Conservation (phyloP, 495 filamentous ascomycete genomes). For the Clohesyomyces aquaticus region DNA sequence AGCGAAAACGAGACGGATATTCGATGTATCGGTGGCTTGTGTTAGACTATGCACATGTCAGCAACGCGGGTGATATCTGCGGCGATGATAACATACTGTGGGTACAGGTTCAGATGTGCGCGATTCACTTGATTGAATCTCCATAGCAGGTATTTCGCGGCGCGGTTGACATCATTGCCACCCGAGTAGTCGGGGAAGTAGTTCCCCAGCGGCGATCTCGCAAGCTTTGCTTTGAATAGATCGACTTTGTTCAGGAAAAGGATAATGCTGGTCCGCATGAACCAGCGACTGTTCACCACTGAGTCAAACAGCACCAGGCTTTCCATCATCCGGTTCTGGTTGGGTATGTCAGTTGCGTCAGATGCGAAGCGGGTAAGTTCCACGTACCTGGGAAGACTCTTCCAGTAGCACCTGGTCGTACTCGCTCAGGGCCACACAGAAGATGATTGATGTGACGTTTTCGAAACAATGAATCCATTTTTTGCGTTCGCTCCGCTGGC, state of each 20-base stretch:
- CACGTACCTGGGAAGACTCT: slow-evolving; percentile 89
- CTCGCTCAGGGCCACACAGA: slow-evolving; percentile 97
- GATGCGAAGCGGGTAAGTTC: too few species aligned
- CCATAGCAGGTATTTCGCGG: slow-evolving; percentile 97
- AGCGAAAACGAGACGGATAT: slow-evolving; percentile 96
- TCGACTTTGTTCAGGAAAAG: slow-evolving; percentile 98
- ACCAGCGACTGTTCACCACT: slow-evolving; percentile 98
- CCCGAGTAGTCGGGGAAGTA: slow-evolving; percentile 99
- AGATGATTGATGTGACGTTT: slow-evolving; percentile 99
- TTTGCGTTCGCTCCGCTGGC: slow-evolving; percentile 94
- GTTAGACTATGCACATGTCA: slow-evolving; percentile 68
- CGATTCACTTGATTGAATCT: slow-evolving; percentile 98
- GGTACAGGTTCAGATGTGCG: slow-evolving; percentile 93
- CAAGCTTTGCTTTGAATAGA: slow-evolving; percentile 92
- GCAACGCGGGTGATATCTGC: not conserved
- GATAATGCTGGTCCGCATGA: slow-evolving; percentile 98
- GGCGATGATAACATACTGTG: slow-evolving; percentile 71
- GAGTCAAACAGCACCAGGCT: slow-evolving; percentile 97
- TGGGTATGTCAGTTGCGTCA: slow-evolving; percentile 24
- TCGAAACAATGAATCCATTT: slow-evolving; percentile 99
- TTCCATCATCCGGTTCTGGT: slow-evolving; percentile 98
- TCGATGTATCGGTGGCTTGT: slow-evolving; percentile 97
- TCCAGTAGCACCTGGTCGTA: slow-evolving; percentile 97
- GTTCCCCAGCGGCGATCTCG: slow-evolving; percentile 81
- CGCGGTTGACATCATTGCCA: slow-evolving; percentile 95